These are phyloP conservation scores for Rubia occidens DNA, from an alignment of 305 asterid genomes.

Conservation along the genomic window DNA sequence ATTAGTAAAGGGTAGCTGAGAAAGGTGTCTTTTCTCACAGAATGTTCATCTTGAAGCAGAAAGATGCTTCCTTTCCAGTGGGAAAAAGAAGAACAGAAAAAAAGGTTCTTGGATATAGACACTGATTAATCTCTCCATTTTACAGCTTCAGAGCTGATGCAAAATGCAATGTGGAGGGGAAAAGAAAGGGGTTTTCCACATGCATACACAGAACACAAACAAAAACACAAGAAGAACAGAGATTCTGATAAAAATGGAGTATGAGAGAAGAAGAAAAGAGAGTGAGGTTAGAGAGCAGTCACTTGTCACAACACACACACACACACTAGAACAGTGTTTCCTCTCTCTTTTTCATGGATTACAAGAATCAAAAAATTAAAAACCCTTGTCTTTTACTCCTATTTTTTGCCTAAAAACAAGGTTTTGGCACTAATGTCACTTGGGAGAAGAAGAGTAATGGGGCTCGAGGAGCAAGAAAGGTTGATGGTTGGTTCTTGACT, in stretches of 20 bases:
- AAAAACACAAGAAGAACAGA: constrained; percentile 8
- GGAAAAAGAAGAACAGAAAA: constrained; percentile 19
- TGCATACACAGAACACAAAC: constrained; percentile 13
- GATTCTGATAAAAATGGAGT: constrained; percentile 5
- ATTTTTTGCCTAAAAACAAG: constrained; percentile 3
- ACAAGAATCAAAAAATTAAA: not conserved
- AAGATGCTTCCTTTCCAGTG: constrained; percentile 17
- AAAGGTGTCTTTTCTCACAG: constrained; percentile 18
- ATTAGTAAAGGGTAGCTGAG: not conserved
- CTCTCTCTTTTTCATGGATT: constrained; percentile 2
- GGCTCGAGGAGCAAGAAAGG: constrained; percentile 59
- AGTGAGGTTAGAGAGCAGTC: constrained; percentile 18
- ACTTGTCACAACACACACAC: constrained; percentile 9
- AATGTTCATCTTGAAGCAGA: constrained; percentile 17
- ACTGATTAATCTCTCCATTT: constrained; percentile 23
- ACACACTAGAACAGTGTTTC: constrained; percentile 11
- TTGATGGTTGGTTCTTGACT: constrained; percentile 28
- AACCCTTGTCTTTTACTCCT: not conserved
- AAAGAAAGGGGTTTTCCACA: constrained; percentile 2
- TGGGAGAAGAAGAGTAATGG: constrained; percentile 25
- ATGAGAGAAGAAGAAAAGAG: constrained; percentile 8
- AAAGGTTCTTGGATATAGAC: constrained; percentile 24
- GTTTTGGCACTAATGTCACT: not conserved
- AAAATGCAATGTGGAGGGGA: not conserved
- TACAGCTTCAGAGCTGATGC: constrained; percentile 14